Base-by-base conservation (phyloP, 2,329 filamentous ascomycete genomes). In the Fusarium sp. region DNA sequence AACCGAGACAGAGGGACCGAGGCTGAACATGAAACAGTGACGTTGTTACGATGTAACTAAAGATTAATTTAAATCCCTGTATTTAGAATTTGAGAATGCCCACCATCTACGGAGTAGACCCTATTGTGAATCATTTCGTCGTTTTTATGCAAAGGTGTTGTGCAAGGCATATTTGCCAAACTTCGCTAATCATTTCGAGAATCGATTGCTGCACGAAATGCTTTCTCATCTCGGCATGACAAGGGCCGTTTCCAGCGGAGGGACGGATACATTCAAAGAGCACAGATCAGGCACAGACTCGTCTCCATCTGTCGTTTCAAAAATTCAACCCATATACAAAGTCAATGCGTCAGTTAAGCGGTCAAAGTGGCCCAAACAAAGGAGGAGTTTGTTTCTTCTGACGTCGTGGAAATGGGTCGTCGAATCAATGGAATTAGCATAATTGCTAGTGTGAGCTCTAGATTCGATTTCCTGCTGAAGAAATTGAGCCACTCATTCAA, bases 261-360 rank as follows among this genome's bases (percentile, higher is more conserved):
- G 70, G 55, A 48, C 63, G 33, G 58, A 44, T 12, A 56, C 21
- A 15, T 19, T 33, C n/a, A 46, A 35, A 23, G n/a, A 38, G 31
- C 33, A 27, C 38, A 54, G 41, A 74, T 64, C 52, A 31, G 31
- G 69, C 66, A 72, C 57, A 65, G 69, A 60, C 69, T 61, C 18
- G 33, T 54, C 57, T 68, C 56, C 64, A 63, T 54, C 63, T 60
- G 46, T 57, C 52, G 75, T 76, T 77, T 77, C 75, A n/a, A n/a
- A n/a, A n/a, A n/a, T n/a, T n/a, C n/a, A 73, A 71, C 69, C 75
- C 29, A 51, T 63, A 33, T 65, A 66, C 33, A 12, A 16, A 57
- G 60, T 73, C 69, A 72, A 66, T 61, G 60, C 63, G 71, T 70
- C 64, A 55, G 51, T 51, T 72, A 37, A 72, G 77, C 59, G 71